phyloP scores from a whole-genome alignment of 805 yeast genomes.

The Lachancea dasiensis region DNA sequence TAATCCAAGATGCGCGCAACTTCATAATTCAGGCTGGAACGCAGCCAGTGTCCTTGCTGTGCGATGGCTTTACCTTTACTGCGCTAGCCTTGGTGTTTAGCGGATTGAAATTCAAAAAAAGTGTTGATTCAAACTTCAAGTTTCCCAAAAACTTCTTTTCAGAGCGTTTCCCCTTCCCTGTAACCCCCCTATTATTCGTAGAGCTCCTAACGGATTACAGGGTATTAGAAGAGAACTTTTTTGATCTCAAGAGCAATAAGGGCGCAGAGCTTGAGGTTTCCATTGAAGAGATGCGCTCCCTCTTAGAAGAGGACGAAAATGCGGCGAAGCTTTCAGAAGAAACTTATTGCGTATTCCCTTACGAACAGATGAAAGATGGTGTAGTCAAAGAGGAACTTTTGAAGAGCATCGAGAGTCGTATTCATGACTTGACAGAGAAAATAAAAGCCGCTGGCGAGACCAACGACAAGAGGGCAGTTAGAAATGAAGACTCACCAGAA shows the following conservation, averaged over 20 bases:
- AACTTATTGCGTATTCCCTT: constrained; percentile 17
- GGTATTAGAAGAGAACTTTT: constrained; percentile 30
- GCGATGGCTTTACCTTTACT: constrained; percentile 31
- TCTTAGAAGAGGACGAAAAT: constrained; percentile 22
- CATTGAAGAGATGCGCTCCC: constrained; percentile 18
- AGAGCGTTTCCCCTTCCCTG: constrained; percentile 23
- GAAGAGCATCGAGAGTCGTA: constrained; percentile 25
- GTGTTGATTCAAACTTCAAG: constrained; percentile 22
- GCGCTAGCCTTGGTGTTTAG: constrained; percentile 28
- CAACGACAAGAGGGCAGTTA: constrained; percentile 16
- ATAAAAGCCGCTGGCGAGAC: constrained; percentile 18
- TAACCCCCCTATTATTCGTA: constrained; percentile 20
- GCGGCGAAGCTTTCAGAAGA: constrained; percentile 1
- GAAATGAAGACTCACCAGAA: constrained; percentile 10
- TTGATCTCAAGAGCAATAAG: constrained; percentile 32
- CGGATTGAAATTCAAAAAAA: constrained; percentile 28
- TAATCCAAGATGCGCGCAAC: constrained; percentile 30
- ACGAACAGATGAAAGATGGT: constrained; percentile 26
- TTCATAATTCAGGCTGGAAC: constrained; percentile 34
- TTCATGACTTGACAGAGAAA: constrained; percentile 22
- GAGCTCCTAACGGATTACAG: constrained; percentile 27
- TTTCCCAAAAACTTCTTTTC: constrained; percentile 30
- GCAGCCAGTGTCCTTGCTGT: constrained; percentile 32
- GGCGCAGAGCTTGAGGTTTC: constrained; percentile 25
- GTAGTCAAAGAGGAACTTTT: constrained; percentile 27